Evolutionary conservation across 2,329 filamentous ascomycete genomes (phyloP).

Genomic region (Phaeosphaeriaceae sp.): DNA sequence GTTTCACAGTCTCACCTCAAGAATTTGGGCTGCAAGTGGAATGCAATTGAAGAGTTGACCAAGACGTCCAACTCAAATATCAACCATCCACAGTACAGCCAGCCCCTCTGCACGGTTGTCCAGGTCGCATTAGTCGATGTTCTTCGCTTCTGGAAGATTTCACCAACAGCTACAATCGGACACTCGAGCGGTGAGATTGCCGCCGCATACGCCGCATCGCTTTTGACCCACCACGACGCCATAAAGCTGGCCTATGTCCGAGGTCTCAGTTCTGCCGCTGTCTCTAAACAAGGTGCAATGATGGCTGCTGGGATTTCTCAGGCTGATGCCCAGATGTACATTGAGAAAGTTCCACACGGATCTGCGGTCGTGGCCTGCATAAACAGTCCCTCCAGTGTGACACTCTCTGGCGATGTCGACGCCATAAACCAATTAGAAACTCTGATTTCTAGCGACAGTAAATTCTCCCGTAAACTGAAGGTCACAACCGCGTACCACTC

Average conservation of each 20-base stretch:
- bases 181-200: conserved; percentile 53
- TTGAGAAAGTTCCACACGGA: conserved; percentile 8
- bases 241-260: conserved; percentile 30
- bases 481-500: conserved; percentile 57
- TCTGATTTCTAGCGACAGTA: conserved; percentile 43
- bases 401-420: conserved; percentile 52
- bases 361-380: conserved; percentile 30
- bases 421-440: conserved; percentile 44
- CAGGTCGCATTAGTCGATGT: conserved; percentile 25
- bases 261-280: conserved; percentile 11
- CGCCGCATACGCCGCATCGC: conserved; percentile 45
- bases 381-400: conserved; percentile 47
- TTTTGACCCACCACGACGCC: conserved; percentile 3
- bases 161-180: conserved; percentile 29
- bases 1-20: too few species aligned
- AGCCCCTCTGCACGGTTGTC: conserved; percentile 29
- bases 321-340: background rate
- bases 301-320: conserved; percentile 25
- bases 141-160: conserved; percentile 5
- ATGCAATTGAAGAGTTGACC: conserved; percentile 15
- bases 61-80: conserved; percentile 31
- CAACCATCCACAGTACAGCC: conserved; percentile 15
- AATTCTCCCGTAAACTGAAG: conserved; percentile 49
- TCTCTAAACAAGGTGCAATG: conserved; percentile 40
- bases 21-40: background rate